phyloP scores from a whole-genome alignment of 2,329 filamentous ascomycete species.

The Trichoderma sp. region DNA sequence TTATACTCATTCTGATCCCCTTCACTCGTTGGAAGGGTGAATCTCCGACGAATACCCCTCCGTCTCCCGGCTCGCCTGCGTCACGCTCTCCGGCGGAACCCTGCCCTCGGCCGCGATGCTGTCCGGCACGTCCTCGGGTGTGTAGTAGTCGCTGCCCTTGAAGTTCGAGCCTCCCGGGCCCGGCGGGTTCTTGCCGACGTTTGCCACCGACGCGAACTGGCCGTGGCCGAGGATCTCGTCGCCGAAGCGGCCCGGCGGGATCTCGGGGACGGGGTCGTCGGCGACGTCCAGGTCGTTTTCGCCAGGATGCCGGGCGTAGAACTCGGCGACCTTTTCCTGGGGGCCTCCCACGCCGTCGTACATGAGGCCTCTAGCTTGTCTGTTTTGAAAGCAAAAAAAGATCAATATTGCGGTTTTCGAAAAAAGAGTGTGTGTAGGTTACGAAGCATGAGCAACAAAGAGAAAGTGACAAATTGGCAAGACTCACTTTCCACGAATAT shows the following conservation, averaged over 20 bases:
- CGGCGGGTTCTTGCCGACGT: conserved; percentile 43
- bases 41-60: conserved; percentile 29
- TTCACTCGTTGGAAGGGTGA: neutral
- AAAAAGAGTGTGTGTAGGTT: neutral
- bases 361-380: conserved; percentile 48
- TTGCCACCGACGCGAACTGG: conserved; percentile 42
- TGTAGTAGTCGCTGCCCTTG: conserved; percentile 47
- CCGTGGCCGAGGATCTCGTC: conserved; percentile 43
- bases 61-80: conserved; percentile 41
- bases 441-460: no score
- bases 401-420: no score
- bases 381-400: conserved; percentile 30
- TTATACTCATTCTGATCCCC: no score
- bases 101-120: conserved; percentile 47
- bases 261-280: conserved; percentile 32
- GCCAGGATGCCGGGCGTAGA: conserved; percentile 41
- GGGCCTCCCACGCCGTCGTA: conserved; percentile 51
- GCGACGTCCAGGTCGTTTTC: conserved; percentile 45
- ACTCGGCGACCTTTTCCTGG: conserved; percentile 35
- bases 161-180: conserved; percentile 44
- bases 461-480: neutral
- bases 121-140: conserved; percentile 47
- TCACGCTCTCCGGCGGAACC: conserved; percentile 47
- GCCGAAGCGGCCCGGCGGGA: conserved; percentile 30
- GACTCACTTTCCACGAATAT: conserved; percentile 49